Conservation (phyloP, 2,329 filamentous ascomycete genomes). For the Beauveria rudraprayagi region DNA sequence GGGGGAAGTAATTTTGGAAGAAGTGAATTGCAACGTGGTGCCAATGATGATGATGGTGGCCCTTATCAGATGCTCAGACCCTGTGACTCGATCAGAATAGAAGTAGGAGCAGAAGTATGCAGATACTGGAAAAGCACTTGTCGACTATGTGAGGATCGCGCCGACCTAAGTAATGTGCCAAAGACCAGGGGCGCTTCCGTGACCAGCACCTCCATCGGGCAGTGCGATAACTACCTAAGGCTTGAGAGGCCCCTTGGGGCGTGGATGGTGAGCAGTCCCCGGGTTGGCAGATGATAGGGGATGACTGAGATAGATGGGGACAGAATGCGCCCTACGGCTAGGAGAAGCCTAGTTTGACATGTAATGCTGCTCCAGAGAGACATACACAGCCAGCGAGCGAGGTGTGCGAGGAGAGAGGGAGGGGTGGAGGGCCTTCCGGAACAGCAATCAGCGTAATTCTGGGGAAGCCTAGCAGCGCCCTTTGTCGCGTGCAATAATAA, state of each 20-base stretch:
- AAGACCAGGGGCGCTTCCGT: not conserved
- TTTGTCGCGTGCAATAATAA: not conserved
- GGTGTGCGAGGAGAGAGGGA: not conserved
- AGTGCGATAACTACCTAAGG: not conserved
- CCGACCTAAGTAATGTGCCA: slow-evolving; percentile 7
- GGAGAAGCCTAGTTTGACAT: slow-evolving; percentile 1
- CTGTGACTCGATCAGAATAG: not conserved
- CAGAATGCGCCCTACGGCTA: slow-evolving; percentile 1
- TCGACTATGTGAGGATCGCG: not conserved
- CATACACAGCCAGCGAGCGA: not conserved
- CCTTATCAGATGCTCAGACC: not conserved
- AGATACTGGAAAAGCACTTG: not conserved
- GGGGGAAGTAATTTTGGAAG: not conserved
- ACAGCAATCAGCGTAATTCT: slow-evolving; percentile 2
- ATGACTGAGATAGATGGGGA: not conserved
- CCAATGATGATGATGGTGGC: not conserved
- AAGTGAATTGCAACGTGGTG: not conserved
- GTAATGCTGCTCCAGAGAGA: not conserved
- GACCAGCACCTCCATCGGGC: not conserved
- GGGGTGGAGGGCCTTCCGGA: not conserved
- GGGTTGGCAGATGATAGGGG: not conserved
- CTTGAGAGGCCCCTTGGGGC: not conserved
- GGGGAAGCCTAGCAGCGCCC: slow-evolving; percentile 2
- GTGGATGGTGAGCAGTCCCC: not conserved
- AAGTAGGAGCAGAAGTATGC: not conserved